Evolutionary conservation across 2,329 filamentous ascomycete genomes (phyloP).

Genomic region (Scopulariopsis brevicaulis): DNA sequence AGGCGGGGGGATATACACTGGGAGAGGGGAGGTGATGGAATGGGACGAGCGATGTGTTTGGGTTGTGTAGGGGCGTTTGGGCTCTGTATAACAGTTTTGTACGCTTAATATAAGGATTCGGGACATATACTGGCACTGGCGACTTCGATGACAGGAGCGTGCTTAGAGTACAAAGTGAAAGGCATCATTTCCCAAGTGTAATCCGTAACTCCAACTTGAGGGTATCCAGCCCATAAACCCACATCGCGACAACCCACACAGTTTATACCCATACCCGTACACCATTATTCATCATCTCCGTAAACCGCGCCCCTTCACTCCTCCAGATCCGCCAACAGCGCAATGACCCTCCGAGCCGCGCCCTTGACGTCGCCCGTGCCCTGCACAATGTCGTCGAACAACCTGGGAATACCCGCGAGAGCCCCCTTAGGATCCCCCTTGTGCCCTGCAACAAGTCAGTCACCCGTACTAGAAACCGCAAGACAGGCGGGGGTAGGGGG

Average conservation of each 20-base stretch:
- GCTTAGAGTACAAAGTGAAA: not conserved
- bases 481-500: not conserved
- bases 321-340: slow-evolving; percentile 20
- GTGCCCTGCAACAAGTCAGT: slow-evolving; percentile 34
- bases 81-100: not conserved
- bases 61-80: not conserved
- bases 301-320: not conserved
- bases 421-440: slow-evolving; percentile 43
- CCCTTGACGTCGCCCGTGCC: slow-evolving; percentile 14
- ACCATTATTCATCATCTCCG: not conserved
- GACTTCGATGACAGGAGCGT: not conserved
- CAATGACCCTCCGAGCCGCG: slow-evolving; percentile 1
- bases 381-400: slow-evolving; percentile 48
- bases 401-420: slow-evolving; percentile 43
- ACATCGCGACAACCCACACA: not conserved
- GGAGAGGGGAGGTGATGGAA: not conserved
- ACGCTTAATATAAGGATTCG: not conserved
- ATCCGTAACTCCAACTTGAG: not conserved
- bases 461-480: not conserved
- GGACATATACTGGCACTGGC: not conserved
- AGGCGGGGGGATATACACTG: slow-evolving; percentile 13
- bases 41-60: not conserved
- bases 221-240: not conserved
- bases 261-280: not conserved
- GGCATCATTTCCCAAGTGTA: not conserved